Evolutionary conservation across 768 basidiomycete species (phyloP).

Genomic region (Fistulinella prunicolor): DNA sequence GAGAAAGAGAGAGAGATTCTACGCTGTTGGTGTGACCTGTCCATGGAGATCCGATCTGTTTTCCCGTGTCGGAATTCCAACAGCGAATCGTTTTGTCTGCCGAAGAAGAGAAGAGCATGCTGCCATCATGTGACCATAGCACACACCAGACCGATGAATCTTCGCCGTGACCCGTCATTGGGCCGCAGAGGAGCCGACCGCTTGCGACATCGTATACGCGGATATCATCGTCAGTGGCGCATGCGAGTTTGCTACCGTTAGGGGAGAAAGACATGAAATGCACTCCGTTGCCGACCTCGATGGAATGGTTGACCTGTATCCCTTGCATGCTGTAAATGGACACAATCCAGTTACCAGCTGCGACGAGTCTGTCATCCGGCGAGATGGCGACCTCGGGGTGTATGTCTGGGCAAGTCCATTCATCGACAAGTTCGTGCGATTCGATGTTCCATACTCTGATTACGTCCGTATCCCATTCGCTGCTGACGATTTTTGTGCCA

Average conservation of each 20-base stretch:
- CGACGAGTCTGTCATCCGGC: not conserved
- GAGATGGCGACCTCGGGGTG: not conserved
- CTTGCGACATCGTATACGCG: not conserved
- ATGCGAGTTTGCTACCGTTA: conserved; percentile 1
- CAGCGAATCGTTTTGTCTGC: not conserved
- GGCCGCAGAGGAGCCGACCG: not conserved
- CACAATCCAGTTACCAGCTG: not conserved
- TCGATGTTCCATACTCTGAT: not conserved
- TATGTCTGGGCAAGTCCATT: not conserved
- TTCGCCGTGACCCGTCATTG: not conserved
- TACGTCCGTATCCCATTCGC: not conserved
- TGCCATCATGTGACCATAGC: not conserved
- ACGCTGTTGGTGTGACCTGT: too few relatives aligned
- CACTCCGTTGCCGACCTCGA: not conserved
- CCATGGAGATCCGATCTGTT: not conserved
- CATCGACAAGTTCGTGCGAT: not conserved
- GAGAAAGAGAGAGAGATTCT: too few relatives aligned
- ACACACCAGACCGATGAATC: not conserved
- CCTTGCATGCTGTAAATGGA: not conserved
- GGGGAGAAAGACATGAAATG: not conserved
- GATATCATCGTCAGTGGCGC: not conserved
- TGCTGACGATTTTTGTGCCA: not conserved
- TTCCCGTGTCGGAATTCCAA: not conserved
- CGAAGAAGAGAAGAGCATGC: too few relatives aligned
- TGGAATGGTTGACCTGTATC: not conserved